These are phyloP conservation scores for Yamadazyma sp. DNA, from an alignment of 1,139 yeast genomes.

Conservation along the genomic window DNA sequence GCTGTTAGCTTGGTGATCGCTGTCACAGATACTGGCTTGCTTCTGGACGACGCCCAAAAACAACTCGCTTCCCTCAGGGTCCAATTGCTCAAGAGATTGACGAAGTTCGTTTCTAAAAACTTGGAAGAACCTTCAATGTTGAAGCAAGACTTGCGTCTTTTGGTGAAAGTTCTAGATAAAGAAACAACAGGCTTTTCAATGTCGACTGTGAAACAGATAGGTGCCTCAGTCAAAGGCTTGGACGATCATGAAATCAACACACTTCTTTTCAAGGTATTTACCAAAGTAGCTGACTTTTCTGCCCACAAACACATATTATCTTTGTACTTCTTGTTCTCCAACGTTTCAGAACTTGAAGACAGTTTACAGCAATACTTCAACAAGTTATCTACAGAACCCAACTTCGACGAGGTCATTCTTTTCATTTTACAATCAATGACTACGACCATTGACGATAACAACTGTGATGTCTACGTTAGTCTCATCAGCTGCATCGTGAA, in stretches of 20 bases:
- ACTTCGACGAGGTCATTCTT: conserved; percentile 3
- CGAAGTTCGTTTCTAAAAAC: background rate
- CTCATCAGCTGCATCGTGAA: conserved; percentile 9
- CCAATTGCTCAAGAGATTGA: conserved; percentile 1
- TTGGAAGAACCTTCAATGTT: background rate
- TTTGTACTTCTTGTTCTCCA: conserved; percentile 5
- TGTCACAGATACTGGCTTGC: conserved; percentile 1
- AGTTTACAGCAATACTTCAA: conserved; percentile 2
- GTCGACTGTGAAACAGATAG: conserved; percentile 6
- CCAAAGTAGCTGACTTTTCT: background rate
- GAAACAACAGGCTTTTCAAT: background rate
- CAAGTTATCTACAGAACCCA: conserved; percentile 1
- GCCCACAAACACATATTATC: conserved; percentile 9
- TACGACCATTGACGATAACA: conserved; percentile 7
- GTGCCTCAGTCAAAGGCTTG: background rate
- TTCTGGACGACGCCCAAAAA: conserved; percentile 3
- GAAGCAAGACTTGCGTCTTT: background rate
- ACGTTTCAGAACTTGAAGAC: background rate
- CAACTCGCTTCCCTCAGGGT: background rate
- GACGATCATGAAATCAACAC: conserved; percentile 3
- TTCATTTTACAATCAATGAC: conserved; percentile 7
- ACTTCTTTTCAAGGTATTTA: conserved; percentile 9
- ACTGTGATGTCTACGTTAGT: conserved; percentile 13
- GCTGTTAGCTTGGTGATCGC: conserved; percentile 7
- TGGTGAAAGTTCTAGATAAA: background rate